Conservation (phyloP, 2,329 filamentous ascomycete genomes). For the Penicillium brasilianum region DNA sequence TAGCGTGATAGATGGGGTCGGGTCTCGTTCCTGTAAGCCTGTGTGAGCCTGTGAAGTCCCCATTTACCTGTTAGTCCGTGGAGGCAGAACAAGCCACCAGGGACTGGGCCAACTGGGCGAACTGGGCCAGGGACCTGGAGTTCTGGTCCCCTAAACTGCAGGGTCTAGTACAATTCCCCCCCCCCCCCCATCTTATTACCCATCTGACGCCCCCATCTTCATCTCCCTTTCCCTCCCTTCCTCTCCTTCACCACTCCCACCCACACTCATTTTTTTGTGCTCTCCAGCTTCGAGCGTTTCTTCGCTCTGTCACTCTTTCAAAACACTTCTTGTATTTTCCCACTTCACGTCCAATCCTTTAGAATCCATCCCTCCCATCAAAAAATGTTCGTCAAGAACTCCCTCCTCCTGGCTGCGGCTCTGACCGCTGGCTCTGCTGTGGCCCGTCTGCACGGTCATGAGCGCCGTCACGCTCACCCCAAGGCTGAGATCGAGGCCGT, state of each 20-base stretch:
- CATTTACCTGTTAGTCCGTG: background rate
- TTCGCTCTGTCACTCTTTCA: slow-evolving; percentile 33
- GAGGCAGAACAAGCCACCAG: background rate
- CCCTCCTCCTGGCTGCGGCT: slow-evolving; percentile 42
- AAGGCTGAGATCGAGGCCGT: slow-evolving; percentile 12
- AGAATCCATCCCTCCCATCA: background rate
- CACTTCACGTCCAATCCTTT: slow-evolving; percentile 32
- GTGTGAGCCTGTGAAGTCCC: too few relatives aligned
- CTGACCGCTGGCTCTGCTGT: slow-evolving; percentile 44
- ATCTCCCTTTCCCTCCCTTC: slow-evolving; percentile 9
- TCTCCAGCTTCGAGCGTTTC: slow-evolving; percentile 17
- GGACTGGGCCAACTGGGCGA: background rate
- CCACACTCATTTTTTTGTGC: slow-evolving; percentile 28
- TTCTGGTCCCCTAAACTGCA: background rate
- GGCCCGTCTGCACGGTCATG: slow-evolving; percentile 46
- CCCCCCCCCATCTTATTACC: slow-evolving; percentile 5
- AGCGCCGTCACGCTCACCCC: slow-evolving; percentile 44
- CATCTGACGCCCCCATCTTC: slow-evolving; percentile 16
- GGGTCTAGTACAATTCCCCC: background rate
- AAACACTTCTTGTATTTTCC: slow-evolving; percentile 17
- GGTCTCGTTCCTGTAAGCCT: too few relatives aligned
- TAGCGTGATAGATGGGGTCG: background rate
- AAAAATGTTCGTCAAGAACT: slow-evolving; percentile 48
- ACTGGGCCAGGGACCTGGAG: background rate
- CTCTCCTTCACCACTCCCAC: slow-evolving; percentile 12